Percentiles rank a stretch among this genome's conserved stretches.
Conservation (phyloP, 2,329 filamentous ascomycete species). For the Leptodontidium sp. region DNA sequence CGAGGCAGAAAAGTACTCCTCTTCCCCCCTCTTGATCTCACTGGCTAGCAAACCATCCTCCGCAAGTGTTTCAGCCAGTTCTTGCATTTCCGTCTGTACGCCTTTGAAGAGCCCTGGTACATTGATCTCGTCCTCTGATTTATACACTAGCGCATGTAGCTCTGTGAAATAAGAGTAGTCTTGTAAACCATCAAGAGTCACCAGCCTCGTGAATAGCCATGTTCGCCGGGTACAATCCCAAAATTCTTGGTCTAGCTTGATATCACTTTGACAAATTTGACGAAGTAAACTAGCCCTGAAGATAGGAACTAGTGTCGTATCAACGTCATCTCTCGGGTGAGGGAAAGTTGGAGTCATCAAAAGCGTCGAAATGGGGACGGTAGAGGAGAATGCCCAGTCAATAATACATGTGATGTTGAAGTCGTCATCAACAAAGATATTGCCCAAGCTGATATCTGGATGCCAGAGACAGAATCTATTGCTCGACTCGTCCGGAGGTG, state of each 20-base stretch:
- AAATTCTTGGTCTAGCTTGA: conserved; percentile 19
- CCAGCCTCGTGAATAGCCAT: conserved; percentile 32
- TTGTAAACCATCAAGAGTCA: conserved; percentile 32
- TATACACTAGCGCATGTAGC: conserved; percentile 30
- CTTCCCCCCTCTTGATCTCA: conserved; percentile 31
- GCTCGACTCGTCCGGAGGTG: background rate
- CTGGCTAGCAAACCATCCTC: conserved; percentile 25
- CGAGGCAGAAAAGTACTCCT: conserved; percentile 31
- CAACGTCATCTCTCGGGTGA: conserved; percentile 27
- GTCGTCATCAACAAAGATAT: conserved; percentile 44
- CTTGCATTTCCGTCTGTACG: conserved; percentile 20
- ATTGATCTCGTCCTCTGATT: conserved; percentile 26
- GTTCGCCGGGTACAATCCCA: conserved; percentile 28
- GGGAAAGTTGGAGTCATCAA: conserved; percentile 31
- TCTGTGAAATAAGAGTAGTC: conserved; percentile 35
- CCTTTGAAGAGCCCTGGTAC: conserved; percentile 29
- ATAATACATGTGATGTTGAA: conserved; percentile 46
- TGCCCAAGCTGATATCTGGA: conserved; percentile 42
- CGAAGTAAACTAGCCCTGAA: conserved; percentile 27
- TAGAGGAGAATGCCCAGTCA: conserved; percentile 45
- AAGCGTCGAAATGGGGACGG: conserved; percentile 41
- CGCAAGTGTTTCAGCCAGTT: conserved; percentile 27
- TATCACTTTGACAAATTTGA: conserved; percentile 17
- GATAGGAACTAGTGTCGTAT: conserved; percentile 18
- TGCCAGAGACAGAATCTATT: conserved; percentile 39